Conservation (phyloP, 176 grass and related monocot species). For the Oryza meyeriana region DNA sequence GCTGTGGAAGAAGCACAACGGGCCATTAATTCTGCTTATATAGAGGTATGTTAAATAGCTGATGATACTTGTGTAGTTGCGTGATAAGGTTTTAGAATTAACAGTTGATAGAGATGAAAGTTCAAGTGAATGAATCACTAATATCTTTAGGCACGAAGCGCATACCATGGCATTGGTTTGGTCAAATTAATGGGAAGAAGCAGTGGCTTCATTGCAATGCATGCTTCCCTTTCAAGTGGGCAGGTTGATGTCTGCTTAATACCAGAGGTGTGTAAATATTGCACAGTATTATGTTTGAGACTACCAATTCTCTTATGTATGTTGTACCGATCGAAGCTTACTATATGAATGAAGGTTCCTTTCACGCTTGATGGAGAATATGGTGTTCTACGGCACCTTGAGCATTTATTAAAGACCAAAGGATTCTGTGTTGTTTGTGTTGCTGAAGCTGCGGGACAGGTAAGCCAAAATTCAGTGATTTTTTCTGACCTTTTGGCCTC, state of each 20-base stretch:
- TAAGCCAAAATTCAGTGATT: slow-evolving; percentile 44
- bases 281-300: background rate
- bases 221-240: slow-evolving; percentile 95
- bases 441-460: slow-evolving; percentile 95
- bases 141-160: slow-evolving; percentile 69
- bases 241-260: slow-evolving; percentile 91
- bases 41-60: slow-evolving; percentile 56
- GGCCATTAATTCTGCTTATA: slow-evolving; percentile 95
- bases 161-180: slow-evolving; percentile 94
- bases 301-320: slow-evolving; percentile 2
- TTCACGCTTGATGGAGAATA: slow-evolving; percentile 81
- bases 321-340: slow-evolving; percentile 3
- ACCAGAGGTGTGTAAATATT: slow-evolving; percentile 68
- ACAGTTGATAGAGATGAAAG: background rate
- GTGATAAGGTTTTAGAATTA: background rate
- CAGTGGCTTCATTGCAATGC: slow-evolving; percentile 96
- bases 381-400: slow-evolving; percentile 77
- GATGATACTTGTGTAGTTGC: background rate
- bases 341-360: slow-evolving; percentile 52
- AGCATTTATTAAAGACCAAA: slow-evolving; percentile 71
- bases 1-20: slow-evolving; percentile 95
- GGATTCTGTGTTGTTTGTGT: slow-evolving; percentile 87
- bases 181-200: slow-evolving; percentile 98
- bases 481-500: background rate
- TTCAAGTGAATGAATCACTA: slow-evolving; percentile 12